Evolutionary conservation across 148 eudicot genomes (phyloP).

Genomic region (Drosera capensis): DNA sequence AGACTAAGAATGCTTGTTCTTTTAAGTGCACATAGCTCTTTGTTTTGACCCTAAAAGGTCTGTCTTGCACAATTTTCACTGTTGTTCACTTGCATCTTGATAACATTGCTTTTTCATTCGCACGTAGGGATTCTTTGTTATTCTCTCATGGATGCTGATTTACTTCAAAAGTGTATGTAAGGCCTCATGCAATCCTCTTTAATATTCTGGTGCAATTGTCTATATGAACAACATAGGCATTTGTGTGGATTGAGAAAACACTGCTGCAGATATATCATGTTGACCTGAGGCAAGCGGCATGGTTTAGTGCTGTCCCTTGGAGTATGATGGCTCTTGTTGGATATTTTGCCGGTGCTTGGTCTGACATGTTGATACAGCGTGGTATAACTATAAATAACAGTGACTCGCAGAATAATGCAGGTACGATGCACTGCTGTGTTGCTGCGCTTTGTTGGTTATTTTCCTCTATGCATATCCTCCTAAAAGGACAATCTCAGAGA

Average conservation of each 20-base stretch:
- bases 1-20: too few species aligned
- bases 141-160: slow-evolving; percentile 94
- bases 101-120: background rate
- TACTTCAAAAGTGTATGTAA: slow-evolving; percentile 80
- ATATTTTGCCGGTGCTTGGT: slow-evolving; percentile 75
- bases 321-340: slow-evolving; percentile 83
- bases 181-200: slow-evolving; percentile 8
- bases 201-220: background rate
- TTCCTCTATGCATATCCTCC: too few species aligned
- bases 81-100: background rate
- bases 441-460: too few species aligned
- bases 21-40: too few species aligned
- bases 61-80: background rate
- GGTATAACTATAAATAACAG: slow-evolving; percentile 61
- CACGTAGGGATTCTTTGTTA: slow-evolving; percentile 84
- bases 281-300: slow-evolving; percentile 88
- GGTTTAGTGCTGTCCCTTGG: slow-evolving; percentile 99
- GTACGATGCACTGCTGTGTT: slow-evolving; percentile 12
- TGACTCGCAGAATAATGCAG: slow-evolving; percentile 91
- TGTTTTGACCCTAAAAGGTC: too few species aligned
- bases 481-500: too few species aligned
- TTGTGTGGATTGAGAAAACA: background rate
- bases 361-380: slow-evolving; percentile 58
- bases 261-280: slow-evolving; percentile 64
- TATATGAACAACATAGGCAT: background rate